Base-by-base conservation (phyloP, 768 basidiomycete species). In the Kwoniella botswanensis region DNA sequence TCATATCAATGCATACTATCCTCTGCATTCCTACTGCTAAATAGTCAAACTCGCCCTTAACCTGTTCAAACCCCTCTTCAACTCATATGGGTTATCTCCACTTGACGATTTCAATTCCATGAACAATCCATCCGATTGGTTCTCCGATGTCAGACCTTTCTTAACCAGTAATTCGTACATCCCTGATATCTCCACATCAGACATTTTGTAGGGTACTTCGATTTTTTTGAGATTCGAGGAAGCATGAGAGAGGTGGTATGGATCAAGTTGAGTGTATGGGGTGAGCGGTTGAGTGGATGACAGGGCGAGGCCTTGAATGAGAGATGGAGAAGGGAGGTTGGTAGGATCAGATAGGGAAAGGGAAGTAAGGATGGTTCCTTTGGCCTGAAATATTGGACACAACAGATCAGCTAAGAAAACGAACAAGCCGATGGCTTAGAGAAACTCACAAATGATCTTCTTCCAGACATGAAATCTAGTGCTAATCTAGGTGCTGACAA, bases 401-500 rank as follows among this genome's bases (percentile, higher is more conserved):
- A 22, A 22, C 44, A 59, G 15, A 22, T 55, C n/a, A 29, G 24
- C 17, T 17, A 58, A 58, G 55, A 56, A 56, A 11, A 56, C 35
- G 46, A 18, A n/a, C 17, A 29, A 61, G 4, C 15, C 26, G 53
- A 35, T 50, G 24, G 11, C 42, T 2, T 13, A 6, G 26, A 24
- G 6, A 11, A 21, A 87, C 91, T 66, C 78, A 93, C 92, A 63
- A 95, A 90, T 41, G 84, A 76, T 65, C 88, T 87, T 74, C 86
- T 85, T 21, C 93, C 93, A n/a, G 89, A 88, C 0, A 91, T 89
- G 69, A 88, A 94, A 67, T 94, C 92, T 50, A 97, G 85, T 46
- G 94, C 84, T 52, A 93, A 80, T 11, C 92, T 87, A 1, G 93
- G 93, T 42, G 93, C 83, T 3, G 92, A 90, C 6, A 97, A 86